Conservation (phyloP, 345 rosid genomes). For the Brassica nigra region DNA sequence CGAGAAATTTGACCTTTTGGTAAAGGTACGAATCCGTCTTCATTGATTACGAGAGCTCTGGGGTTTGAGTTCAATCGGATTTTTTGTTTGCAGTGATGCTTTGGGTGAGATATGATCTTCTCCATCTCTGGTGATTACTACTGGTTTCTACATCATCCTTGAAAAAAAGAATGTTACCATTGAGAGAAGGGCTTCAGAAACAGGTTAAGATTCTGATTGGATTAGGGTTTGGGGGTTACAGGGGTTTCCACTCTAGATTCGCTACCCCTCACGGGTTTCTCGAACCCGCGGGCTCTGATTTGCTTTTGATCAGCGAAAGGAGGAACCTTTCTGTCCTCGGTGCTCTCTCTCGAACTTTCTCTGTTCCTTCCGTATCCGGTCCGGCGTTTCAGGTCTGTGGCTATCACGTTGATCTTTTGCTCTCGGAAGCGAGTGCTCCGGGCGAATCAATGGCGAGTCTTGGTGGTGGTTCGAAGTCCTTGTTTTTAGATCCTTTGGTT, state of each 20-base stretch:
- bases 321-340: conserved; percentile 81
- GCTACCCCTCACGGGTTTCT: conserved; percentile 52
- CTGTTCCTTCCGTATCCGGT: conserved; percentile 90
- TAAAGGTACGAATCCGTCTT: conserved; percentile 20
- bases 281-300: conserved; percentile 65
- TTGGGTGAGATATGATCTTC: conserved; percentile 53
- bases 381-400: conserved; percentile 87
- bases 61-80: conserved; percentile 5
- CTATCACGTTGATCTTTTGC: conserved; percentile 71
- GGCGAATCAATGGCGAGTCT: conserved; percentile 57
- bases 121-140: conserved; percentile 35
- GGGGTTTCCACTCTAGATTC: conserved; percentile 59
- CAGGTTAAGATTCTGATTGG: conserved; percentile 52
- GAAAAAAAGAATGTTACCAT: conserved; percentile 61
- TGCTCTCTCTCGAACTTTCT: conserved; percentile 71
- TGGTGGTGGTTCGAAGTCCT: conserved; percentile 43
- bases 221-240: conserved; percentile 47
- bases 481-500: conserved; percentile 45
- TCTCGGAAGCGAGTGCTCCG: conserved; percentile 44
- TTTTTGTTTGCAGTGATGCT: conserved; percentile 28
- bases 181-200: conserved; percentile 53
- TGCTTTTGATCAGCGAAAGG: conserved; percentile 49
- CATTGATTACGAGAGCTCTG: neutral
- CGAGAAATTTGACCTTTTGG: conserved; percentile 15
- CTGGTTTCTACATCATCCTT: conserved; percentile 35